phyloP scores from a whole-genome alignment of 441 rosid species.

The Adansonia gregorii region DNA sequence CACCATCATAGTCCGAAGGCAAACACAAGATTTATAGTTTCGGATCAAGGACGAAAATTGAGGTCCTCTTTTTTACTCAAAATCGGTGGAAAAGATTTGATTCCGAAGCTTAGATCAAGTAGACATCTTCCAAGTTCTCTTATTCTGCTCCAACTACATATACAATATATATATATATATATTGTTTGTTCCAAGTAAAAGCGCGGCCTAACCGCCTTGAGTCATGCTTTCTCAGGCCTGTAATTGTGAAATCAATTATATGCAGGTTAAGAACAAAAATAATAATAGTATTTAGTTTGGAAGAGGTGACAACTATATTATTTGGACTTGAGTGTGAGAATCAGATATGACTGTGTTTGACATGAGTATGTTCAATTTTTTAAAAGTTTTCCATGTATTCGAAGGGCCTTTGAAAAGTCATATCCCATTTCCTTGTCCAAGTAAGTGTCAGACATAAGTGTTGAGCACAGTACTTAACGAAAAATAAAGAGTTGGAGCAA shows the following conservation, averaged over 20 bases:
- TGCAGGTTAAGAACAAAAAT: slow-evolving; percentile 5
- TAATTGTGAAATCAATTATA: neutral
- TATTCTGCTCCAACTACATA: slow-evolving; percentile 35
- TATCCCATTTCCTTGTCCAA: too few species aligned
- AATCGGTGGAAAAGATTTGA: slow-evolving; percentile 30
- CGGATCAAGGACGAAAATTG: slow-evolving; percentile 23
- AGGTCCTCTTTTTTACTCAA: slow-evolving; percentile 24
- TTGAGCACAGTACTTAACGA: too few species aligned
- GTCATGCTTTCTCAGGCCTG: slow-evolving; percentile 38
- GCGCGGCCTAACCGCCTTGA: neutral
- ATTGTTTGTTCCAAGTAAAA: slow-evolving; percentile 23
- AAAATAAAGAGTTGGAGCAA: too few species aligned
- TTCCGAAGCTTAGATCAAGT: slow-evolving; percentile 13
- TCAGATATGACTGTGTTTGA: too few species aligned
- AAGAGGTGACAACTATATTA: too few species aligned
- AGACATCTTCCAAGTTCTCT: slow-evolving; percentile 33
- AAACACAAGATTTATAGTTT: slow-evolving; percentile 17
- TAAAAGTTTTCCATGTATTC: too few species aligned
- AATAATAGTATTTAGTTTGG: neutral
- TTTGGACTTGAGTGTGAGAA: too few species aligned
- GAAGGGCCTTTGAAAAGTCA: too few species aligned
- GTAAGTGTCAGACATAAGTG: too few species aligned
- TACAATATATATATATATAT: neutral
- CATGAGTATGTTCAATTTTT: too few species aligned
- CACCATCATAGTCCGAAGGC: slow-evolving; percentile 16